Percentiles rank a stretch among this genome's conserved stretches.
Conservation (phyloP, 2,329 filamentous ascomycete genomes). For the Rachicladosporium sp. region DNA sequence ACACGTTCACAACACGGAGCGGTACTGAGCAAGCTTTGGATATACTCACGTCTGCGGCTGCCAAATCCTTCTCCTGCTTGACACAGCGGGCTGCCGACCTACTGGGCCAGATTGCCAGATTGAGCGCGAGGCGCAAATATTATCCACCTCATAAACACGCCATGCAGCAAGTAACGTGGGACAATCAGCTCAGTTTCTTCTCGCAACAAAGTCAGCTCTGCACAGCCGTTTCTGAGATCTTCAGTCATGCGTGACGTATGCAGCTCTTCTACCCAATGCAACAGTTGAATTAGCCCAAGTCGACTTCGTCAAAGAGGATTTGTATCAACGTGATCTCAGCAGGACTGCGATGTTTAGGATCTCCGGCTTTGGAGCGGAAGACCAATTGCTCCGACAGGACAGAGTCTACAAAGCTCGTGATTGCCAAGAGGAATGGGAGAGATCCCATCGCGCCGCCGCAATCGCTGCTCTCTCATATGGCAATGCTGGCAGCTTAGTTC, state of each 20-base stretch:
- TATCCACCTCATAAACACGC: constrained; percentile 31
- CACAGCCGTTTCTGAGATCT: constrained; percentile 12
- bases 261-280: constrained; percentile 8
- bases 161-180: constrained; percentile 37
- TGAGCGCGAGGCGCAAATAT: constrained; percentile 28
- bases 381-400: constrained; percentile 14
- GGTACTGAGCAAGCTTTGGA: constrained; percentile 45
- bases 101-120: constrained; percentile 17
- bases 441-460: constrained; percentile 1
- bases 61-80: constrained; percentile 14
- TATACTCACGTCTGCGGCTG: constrained; percentile 12
- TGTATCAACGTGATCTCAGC: constrained; percentile 20
- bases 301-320: constrained; percentile 7
- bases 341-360: constrained; percentile 20
- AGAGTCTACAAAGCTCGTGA: constrained; percentile 12
- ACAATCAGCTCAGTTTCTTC: constrained; percentile 23
- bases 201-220: constrained; percentile 31
- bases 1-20: constrained; percentile 45
- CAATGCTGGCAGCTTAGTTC: background rate
- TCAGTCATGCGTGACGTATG: constrained; percentile 12
- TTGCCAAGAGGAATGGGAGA: background rate
- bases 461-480: constrained; percentile 5
- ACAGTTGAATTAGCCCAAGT: background rate
- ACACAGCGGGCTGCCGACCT: constrained; percentile 8
- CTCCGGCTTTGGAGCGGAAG: constrained; percentile 23